These are phyloP conservation scores for Tagetes erecta DNA, from an alignment of 129 eudicot genomes.

Conservation along the genomic window DNA sequence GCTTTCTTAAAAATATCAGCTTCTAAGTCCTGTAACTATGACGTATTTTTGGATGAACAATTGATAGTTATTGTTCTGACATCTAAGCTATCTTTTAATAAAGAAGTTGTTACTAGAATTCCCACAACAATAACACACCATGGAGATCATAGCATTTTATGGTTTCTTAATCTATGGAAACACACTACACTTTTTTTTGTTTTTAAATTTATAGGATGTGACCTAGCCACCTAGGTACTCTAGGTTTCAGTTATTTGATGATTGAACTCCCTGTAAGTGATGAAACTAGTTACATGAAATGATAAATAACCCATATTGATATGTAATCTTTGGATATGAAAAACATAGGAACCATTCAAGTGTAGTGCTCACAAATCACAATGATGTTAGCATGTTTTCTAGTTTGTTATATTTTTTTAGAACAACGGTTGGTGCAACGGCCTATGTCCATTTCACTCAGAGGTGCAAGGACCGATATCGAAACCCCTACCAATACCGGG, in stretches of 20 bases:
- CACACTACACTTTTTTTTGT: no score
- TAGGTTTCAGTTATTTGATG: conserved; percentile 2
- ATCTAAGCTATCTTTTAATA: background rate
- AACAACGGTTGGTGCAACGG: no score
- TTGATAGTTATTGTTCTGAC: background rate
- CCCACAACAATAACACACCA: background rate
- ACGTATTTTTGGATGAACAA: background rate
- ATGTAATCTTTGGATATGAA: background rate
- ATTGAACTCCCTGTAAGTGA: background rate
- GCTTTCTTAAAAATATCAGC: background rate
- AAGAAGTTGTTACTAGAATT: background rate
- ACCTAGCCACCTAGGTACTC: conserved; percentile 6
- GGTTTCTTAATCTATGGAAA: background rate
- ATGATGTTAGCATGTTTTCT: no score
- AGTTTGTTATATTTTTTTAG: no score
- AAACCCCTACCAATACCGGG: no score
- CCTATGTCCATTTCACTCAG: background rate
- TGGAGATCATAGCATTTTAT: conserved; percentile 14
- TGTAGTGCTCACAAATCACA: background rate
- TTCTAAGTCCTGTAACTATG: background rate
- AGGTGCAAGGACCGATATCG: no score
- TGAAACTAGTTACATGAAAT: background rate
- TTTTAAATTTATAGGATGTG: background rate
- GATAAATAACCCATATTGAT: background rate
- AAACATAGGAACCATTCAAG: background rate